phyloP scores from a whole-genome alignment of 1,284 basidiomycete genomes.

The Malassezia yamatoensis region DNA sequence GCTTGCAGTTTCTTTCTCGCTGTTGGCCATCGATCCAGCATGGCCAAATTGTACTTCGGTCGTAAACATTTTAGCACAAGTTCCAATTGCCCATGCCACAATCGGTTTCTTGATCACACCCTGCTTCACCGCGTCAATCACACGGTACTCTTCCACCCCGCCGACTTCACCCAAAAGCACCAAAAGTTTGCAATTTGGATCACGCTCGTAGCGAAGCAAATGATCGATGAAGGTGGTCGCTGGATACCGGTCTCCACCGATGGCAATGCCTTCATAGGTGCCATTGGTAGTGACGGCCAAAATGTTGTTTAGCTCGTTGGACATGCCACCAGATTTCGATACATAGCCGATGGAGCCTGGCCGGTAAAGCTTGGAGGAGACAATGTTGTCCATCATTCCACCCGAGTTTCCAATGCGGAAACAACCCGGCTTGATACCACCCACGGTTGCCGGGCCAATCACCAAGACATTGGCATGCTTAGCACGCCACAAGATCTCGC shows the following conservation, averaged over 20 bases:
- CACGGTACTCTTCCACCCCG: slow-evolving; percentile 96
- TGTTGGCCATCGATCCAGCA: slow-evolving; percentile 96
- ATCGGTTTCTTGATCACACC: slow-evolving; percentile 95
- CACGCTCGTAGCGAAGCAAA: slow-evolving; percentile 88
- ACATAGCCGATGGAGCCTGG: slow-evolving; percentile 95
- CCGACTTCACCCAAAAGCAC: slow-evolving; percentile 97
- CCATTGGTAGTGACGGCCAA: slow-evolving; percentile 94
- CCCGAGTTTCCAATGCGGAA: slow-evolving; percentile 99
- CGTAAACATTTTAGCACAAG: slow-evolving; percentile 99
- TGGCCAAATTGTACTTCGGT: slow-evolving; percentile 99
- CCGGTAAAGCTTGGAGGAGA: slow-evolving; percentile 95
- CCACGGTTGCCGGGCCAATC: slow-evolving; percentile 95
- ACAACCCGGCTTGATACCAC: slow-evolving; percentile 99
- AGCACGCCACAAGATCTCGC: slow-evolving; percentile 86
- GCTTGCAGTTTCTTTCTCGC: slow-evolving; percentile 89
- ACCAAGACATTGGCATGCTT: slow-evolving; percentile 79
- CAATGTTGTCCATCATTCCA: slow-evolving; percentile 99
- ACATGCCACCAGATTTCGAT: slow-evolving; percentile 99
- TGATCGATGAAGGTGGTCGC: slow-evolving; percentile 99
- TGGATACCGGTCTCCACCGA: slow-evolving; percentile 97
- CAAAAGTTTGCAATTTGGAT: slow-evolving; percentile 96
- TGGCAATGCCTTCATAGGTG: slow-evolving; percentile 98
- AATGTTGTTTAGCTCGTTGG: slow-evolving; percentile 99
- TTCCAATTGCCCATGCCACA: slow-evolving; percentile 98
- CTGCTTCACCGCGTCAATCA: slow-evolving; percentile 91